Conservation (phyloP, 495 filamentous ascomycete species). For the Collariella sp. region DNA sequence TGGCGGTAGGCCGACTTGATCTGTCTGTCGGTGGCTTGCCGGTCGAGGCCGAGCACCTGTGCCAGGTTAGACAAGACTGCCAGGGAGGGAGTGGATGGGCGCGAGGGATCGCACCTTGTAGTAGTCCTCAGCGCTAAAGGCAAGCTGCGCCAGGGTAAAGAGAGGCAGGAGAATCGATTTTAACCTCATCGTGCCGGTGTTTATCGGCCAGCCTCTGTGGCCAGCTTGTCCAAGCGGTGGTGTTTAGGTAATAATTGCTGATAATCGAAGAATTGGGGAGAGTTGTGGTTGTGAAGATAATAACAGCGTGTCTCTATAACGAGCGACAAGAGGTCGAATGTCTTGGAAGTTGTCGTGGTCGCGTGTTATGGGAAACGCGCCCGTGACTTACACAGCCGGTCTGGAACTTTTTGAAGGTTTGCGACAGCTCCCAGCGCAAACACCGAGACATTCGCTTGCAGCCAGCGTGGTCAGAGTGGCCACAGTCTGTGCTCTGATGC, state of each 20-base stretch:
- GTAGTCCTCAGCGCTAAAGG: slow-evolving; percentile 60
- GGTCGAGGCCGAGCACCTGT: slow-evolving; percentile 70
- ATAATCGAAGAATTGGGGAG: background rate
- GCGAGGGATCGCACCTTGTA: slow-evolving; percentile 56
- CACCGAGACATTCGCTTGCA: slow-evolving; percentile 11
- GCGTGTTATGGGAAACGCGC: background rate
- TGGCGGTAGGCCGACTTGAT: slow-evolving; percentile 94
- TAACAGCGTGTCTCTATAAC: background rate
- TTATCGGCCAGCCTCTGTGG: slow-evolving; percentile 1
- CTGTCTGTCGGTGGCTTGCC: slow-evolving; percentile 74
- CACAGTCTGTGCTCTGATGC: no score
- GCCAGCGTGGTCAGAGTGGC: slow-evolving; percentile 26
- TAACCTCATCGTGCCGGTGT: slow-evolving; percentile 32
- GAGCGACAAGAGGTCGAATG: slow-evolving; percentile 5
- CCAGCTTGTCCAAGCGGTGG: slow-evolving; percentile 11
- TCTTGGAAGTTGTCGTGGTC: background rate
- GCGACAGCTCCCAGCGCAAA: background rate
- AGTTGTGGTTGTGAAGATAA: background rate
- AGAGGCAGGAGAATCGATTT: slow-evolving; percentile 37
- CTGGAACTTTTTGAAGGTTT: background rate
- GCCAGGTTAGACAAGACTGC: background rate
- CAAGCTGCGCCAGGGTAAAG: slow-evolving; percentile 37
- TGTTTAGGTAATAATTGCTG: background rate
- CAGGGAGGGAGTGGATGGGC: background rate
- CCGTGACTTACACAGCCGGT: slow-evolving; percentile 13